Conservation (phyloP, 306 rosid genomes). For the Dalbergia cultrata region DNA sequence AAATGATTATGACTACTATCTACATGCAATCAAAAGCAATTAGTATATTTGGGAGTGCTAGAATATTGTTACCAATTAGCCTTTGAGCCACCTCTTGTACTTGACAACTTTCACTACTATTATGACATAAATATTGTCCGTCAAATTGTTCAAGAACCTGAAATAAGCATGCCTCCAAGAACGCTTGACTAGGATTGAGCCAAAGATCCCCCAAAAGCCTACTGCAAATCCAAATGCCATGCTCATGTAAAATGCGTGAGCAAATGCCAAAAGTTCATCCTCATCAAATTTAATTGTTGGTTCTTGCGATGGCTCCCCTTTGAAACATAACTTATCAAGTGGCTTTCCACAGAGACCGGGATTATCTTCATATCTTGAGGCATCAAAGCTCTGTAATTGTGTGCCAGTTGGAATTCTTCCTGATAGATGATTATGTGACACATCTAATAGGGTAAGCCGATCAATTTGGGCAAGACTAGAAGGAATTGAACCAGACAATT, state of each 20-base stretch:
- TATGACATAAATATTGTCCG: background rate
- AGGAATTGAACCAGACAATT: no score
- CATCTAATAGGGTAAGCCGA: background rate
- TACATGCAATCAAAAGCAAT: no score
- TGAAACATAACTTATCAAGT: background rate
- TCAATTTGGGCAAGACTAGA: constrained; percentile 2
- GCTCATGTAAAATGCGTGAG: background rate
- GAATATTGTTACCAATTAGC: no score
- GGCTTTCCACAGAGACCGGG: constrained; percentile 35
- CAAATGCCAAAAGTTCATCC: background rate
- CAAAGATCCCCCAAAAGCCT: constrained; percentile 26
- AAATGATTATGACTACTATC: no score
- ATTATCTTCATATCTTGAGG: constrained; percentile 21
- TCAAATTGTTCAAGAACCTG: background rate
- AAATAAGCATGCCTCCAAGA: constrained; percentile 41
- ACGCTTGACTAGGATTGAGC: background rate
- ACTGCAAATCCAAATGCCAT: constrained; percentile 16
- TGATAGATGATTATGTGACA: constrained; percentile 16
- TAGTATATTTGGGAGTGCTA: no score
- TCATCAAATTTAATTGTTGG: background rate
- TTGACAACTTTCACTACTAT: background rate
- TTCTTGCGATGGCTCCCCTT: background rate
- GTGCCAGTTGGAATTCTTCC: constrained; percentile 30
- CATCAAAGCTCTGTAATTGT: constrained; percentile 34
- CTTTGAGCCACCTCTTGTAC: background rate